Percentiles rank a stretch among this genome's conserved stretches.
Conservation (phyloP, 495 filamentous ascomycete genomes). For the Penicillium fimorum region DNA sequence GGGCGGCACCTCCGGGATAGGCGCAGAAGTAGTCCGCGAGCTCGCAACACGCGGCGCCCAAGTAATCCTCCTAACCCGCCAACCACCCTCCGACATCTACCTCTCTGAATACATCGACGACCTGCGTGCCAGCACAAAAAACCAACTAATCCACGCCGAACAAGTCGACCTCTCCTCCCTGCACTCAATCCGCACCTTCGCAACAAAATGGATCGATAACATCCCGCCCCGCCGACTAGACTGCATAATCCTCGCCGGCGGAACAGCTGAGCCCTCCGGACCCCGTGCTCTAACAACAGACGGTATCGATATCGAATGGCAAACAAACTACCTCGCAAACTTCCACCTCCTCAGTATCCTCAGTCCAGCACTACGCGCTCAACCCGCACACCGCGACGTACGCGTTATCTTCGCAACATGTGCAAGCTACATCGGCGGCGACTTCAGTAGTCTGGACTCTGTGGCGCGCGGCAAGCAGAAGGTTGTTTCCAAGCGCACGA, state of each 20-base stretch:
- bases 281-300: conserved; percentile 60
- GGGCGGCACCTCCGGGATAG: conserved; percentile 94
- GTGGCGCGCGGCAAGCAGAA: conserved; percentile 24
- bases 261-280: conserved; percentile 60
- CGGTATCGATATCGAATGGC: conserved; percentile 85
- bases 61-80: conserved; percentile 82
- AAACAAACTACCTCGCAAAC: conserved; percentile 91
- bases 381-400: conserved; percentile 91
- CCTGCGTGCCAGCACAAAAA: conserved; percentile 72
- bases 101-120: conserved; percentile 90
- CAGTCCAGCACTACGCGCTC: conserved; percentile 79
- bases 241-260: conserved; percentile 85
- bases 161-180: conserved; percentile 86
- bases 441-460: conserved; percentile 51
- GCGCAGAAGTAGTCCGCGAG: conserved; percentile 66
- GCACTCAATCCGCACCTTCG: conserved; percentile 85
- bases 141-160: conserved; percentile 91
- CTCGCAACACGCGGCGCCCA: conserved; percentile 86
- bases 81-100: conserved; percentile 78
- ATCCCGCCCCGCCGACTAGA: conserved; percentile 87
- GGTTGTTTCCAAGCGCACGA: conserved; percentile 29
- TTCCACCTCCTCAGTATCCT: conserved; percentile 92
- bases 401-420: conserved; percentile 85
- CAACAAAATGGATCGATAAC: conserved; percentile 99
- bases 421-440: conserved; percentile 74